phyloP scores from a whole-genome alignment of 306 rosid genomes.

The Vigna hirtella region DNA sequence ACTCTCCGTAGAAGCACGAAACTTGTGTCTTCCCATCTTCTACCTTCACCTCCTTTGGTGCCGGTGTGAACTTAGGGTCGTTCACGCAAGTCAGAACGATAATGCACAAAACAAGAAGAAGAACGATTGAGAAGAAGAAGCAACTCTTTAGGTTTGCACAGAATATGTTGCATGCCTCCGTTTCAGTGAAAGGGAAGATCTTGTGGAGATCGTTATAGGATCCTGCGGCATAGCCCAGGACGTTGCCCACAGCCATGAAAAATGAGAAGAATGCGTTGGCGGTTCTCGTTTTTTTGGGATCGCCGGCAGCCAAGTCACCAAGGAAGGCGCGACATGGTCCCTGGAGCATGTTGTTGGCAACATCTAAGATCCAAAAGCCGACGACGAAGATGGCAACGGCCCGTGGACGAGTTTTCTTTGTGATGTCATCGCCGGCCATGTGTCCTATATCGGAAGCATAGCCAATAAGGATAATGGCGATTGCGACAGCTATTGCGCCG shows the following conservation, averaged over 20 bases:
- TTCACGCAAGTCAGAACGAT: slow-evolving; percentile 45
- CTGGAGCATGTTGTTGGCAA: slow-evolving; percentile 75
- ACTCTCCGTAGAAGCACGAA: slow-evolving; percentile 36
- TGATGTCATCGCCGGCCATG: slow-evolving; percentile 42
- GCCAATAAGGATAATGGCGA: slow-evolving; percentile 68
- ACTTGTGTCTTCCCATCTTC: neutral
- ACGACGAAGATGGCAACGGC: slow-evolving; percentile 57
- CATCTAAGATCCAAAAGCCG: slow-evolving; percentile 74
- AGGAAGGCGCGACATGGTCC: slow-evolving; percentile 74
- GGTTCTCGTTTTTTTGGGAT: slow-evolving; percentile 46
- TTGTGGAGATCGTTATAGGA: slow-evolving; percentile 46
- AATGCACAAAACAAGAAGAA: slow-evolving; percentile 25
- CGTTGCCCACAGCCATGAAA: slow-evolving; percentile 79
- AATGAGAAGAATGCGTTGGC: slow-evolving; percentile 59
- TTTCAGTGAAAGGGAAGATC: slow-evolving; percentile 59
- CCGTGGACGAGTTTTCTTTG: slow-evolving; percentile 33
- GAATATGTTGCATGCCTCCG: slow-evolving; percentile 63
- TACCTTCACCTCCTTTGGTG: accelerated
- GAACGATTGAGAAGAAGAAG: slow-evolving; percentile 59
- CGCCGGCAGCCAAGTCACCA: slow-evolving; percentile 56
- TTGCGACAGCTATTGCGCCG: slow-evolving; percentile 45
- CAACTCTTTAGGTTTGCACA: slow-evolving; percentile 79
- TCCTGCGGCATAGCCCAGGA: slow-evolving; percentile 72
- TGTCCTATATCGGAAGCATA: slow-evolving; percentile 77
- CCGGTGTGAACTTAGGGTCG: neutral